Evolutionary conservation across 2,329 filamentous ascomycete genomes (phyloP).

Genomic region (Chaetomium strumarium): DNA sequence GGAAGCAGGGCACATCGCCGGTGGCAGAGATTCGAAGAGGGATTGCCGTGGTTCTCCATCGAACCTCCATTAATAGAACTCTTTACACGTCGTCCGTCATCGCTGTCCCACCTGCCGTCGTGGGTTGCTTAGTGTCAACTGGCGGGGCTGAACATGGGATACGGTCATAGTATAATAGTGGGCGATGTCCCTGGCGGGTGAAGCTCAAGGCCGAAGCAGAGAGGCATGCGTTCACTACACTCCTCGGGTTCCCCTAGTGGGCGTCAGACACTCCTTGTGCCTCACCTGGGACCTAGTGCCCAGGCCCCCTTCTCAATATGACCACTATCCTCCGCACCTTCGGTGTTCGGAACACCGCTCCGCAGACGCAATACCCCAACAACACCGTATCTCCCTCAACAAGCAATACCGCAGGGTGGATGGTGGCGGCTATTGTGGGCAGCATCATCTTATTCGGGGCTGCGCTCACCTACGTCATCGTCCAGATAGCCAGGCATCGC

Average conservation of each 20-base stretch:
- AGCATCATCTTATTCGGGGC: slow-evolving; percentile 25
- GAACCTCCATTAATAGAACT: slow-evolving; percentile 10
- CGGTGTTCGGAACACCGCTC: neutral
- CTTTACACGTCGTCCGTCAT: neutral
- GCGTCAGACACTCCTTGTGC: neutral
- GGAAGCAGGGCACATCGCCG: no score
- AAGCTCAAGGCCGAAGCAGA: neutral
- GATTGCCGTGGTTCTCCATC: no score
- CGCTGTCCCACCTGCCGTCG: neutral
- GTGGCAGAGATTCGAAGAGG: no score
- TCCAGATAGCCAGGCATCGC: slow-evolving; percentile 21
- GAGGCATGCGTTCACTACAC: neutral
- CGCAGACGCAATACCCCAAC: neutral
- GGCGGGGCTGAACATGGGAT: neutral
- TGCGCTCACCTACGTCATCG: slow-evolving; percentile 20
- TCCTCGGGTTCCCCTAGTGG: neutral
- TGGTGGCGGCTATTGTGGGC: slow-evolving; percentile 26
- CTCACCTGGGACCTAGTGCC: neutral
- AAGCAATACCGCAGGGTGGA: slow-evolving; percentile 20
- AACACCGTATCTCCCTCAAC: neutral
- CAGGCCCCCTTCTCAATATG: neutral
- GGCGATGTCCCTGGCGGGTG: neutral
- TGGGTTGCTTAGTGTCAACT: neutral
- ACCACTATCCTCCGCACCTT: neutral
- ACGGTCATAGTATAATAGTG: neutral